These are phyloP conservation scores for Epichloe glyceriae DNA, from an alignment of 2,329 filamentous ascomycete species.

Conservation along the genomic window DNA sequence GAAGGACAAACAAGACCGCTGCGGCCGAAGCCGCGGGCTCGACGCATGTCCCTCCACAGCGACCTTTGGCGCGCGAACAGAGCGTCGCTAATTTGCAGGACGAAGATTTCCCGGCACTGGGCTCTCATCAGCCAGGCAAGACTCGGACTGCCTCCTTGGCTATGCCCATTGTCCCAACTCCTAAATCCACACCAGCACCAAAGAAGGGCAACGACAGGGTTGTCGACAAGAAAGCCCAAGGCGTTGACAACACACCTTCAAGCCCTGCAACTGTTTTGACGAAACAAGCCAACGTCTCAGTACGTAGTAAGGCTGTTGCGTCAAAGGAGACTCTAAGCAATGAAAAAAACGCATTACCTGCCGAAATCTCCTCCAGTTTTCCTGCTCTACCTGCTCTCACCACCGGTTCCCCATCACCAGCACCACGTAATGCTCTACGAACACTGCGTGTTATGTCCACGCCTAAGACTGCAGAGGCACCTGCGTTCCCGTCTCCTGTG, in stretches of 20 bases:
- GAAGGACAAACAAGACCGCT: constrained; percentile 31
- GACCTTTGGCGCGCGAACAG: constrained; percentile 12
- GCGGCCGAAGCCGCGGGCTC: constrained; percentile 33
- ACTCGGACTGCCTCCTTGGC: constrained; percentile 18
- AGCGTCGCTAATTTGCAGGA: constrained; percentile 31
- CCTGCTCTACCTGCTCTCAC: constrained; percentile 36
- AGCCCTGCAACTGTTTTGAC: not conserved
- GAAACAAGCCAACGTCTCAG: not conserved
- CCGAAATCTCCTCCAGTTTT: constrained; percentile 27
- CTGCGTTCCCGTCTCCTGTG: constrained; percentile 25
- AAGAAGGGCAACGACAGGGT: constrained; percentile 21
- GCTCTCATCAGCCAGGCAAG: constrained; percentile 29
- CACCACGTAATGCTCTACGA: constrained; percentile 41
- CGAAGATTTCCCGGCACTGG: constrained; percentile 50
- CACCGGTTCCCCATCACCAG: constrained; percentile 33
- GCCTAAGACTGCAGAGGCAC: constrained; percentile 44
- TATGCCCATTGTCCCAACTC: constrained; percentile 21
- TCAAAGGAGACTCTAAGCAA: constrained; percentile 1
- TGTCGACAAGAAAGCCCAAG: constrained; percentile 12
- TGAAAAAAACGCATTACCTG: constrained; percentile 4
- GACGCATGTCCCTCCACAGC: constrained; percentile 30
- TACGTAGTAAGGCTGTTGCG: not conserved
- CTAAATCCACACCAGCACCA: constrained; percentile 21
- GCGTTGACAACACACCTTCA: not conserved
- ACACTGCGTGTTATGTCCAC: constrained; percentile 49